Evolutionary conservation across 306 rosid species (phyloP).

Genomic region (Benincasa hispida): DNA sequence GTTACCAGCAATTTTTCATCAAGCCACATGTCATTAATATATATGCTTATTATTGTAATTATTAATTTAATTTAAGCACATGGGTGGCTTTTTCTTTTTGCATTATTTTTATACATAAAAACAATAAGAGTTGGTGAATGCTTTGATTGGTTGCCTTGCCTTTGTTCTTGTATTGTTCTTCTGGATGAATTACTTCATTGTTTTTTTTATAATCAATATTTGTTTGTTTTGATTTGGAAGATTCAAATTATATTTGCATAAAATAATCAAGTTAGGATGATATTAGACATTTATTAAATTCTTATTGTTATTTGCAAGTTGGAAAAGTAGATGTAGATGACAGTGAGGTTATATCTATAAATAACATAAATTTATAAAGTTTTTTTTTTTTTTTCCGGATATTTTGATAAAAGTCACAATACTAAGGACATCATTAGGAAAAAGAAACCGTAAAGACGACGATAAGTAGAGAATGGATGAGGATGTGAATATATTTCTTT

Average conservation of each 20-base stretch:
- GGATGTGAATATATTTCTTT: background rate
- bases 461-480: background rate
- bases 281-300: background rate
- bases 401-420: background rate
- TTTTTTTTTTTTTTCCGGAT: background rate
- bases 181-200: background rate
- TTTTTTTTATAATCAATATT: background rate
- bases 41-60: background rate
- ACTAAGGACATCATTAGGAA: no score
- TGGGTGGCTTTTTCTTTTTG: background rate
- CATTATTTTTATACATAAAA: background rate
- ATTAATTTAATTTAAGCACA: background rate
- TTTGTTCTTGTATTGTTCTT: background rate
- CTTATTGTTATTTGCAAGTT: background rate
- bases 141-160: background rate
- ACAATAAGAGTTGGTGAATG: background rate
- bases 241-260: background rate
- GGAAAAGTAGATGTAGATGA: background rate
- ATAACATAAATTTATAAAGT: no score
- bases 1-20: background rate
- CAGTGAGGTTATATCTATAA: background rate
- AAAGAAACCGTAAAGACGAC: background rate
- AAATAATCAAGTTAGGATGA: background rate
- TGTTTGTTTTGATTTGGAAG: conserved; percentile 3
- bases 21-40: background rate